A percentile compares a stretch with the other conserved stretches of the same genome.
Conservation (phyloP, 1,284 basidiomycete genomes). For the Pisolithus thermaeus region DNA sequence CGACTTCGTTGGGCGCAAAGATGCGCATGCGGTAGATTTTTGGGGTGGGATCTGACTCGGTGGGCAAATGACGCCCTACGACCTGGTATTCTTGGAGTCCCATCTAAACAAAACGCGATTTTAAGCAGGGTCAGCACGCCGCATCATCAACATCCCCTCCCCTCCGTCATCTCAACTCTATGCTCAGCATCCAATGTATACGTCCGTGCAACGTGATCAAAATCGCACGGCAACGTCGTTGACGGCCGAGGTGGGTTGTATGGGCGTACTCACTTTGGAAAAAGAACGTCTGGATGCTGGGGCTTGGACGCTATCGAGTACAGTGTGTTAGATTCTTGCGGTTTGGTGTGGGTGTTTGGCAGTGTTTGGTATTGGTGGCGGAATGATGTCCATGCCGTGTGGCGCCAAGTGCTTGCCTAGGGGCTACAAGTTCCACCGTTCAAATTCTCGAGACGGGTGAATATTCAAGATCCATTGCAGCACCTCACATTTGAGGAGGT, state of each 20-base stretch:
- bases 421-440: too few species aligned
- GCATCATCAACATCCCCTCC: conserved; percentile 11
- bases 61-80: conserved; percentile 96
- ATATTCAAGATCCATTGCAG: too few species aligned
- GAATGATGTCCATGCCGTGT: too few species aligned
- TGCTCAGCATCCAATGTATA: conserved; percentile 21
- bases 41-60: conserved; percentile 87
- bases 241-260: neutral
- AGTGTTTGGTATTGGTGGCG: conserved; percentile 15
- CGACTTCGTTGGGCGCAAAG: conserved; percentile 97
- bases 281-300: conserved; percentile 11
- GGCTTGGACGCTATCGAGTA: conserved; percentile 21
- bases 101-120: neutral
- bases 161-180: neutral
- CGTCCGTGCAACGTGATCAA: neutral
- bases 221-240: neutral
- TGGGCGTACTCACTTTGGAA: conserved; percentile 20
- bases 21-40: conserved; percentile 99
- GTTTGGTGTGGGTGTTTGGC: conserved; percentile 21
- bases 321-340: conserved; percentile 7
- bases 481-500: too few species aligned
- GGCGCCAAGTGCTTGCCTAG: too few species aligned
- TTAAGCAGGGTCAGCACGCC: conserved; percentile 13
- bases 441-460: too few species aligned
- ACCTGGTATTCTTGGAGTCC: conserved; percentile 83